Percentiles rank a stretch among this genome's conserved stretches.
Conservation (phyloP, 208 protist species). For the Zelonia costaricensis region DNA sequence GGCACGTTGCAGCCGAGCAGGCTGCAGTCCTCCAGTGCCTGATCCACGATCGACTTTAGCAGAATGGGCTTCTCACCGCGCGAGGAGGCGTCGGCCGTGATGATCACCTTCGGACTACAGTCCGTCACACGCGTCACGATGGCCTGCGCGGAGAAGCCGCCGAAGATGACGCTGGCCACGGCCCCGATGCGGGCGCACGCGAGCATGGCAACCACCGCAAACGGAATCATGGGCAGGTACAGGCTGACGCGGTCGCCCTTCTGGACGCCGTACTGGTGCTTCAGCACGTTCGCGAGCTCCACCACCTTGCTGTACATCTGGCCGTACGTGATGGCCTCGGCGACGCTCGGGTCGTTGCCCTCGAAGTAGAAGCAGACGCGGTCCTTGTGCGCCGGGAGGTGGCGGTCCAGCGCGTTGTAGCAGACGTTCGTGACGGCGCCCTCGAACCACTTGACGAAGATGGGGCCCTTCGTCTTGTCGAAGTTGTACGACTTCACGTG, state of each 20-base stretch:
- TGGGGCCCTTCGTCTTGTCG: slow-evolving; percentile 58
- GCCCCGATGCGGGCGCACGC: slow-evolving; percentile 98
- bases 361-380: slow-evolving; percentile 89
- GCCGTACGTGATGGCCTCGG: slow-evolving; percentile 77
- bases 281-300: slow-evolving; percentile 91
- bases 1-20: slow-evolving; percentile 18
- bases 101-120: slow-evolving; percentile 57
- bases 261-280: slow-evolving; percentile 75
- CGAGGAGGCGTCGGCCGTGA: slow-evolving; percentile 79
- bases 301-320: slow-evolving; percentile 84
- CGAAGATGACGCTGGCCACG: slow-evolving; percentile 84
- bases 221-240: slow-evolving; percentile 97
- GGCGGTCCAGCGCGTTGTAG: slow-evolving; percentile 91
- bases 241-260: slow-evolving; percentile 95
- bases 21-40: slow-evolving; percentile 58
- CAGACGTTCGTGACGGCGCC: slow-evolving; percentile 81
- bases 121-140: slow-evolving; percentile 68
- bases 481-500: slow-evolving; percentile 79
- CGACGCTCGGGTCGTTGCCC: slow-evolving; percentile 73
- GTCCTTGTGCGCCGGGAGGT: slow-evolving; percentile 66
- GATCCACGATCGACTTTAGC: slow-evolving; percentile 90
- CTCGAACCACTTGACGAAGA: slow-evolving; percentile 85
- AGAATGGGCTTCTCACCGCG: slow-evolving; percentile 88
- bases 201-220: slow-evolving; percentile 93
- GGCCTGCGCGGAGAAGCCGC: slow-evolving; percentile 75